phyloP scores from a whole-genome alignment of 225 moss, liverwort and hornwort genomes.

The Bryum argenteum region DNA sequence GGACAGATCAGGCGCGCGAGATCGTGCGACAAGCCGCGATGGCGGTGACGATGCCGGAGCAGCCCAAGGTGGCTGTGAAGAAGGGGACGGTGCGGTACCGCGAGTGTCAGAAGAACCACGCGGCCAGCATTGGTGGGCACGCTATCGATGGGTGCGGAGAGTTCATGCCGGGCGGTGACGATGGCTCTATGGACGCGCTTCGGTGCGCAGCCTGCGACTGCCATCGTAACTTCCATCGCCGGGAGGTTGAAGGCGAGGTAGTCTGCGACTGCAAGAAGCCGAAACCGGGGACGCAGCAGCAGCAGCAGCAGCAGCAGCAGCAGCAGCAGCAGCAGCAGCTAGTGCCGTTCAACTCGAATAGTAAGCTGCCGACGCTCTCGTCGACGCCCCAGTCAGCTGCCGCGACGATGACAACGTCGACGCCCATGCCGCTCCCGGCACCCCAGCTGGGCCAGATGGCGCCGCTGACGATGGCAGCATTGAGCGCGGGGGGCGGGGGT shows the following conservation, averaged over 20 bases:
- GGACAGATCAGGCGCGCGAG: conserved; percentile 57
- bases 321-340: too few species aligned
- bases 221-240: conserved; percentile 96
- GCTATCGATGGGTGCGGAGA: conserved; percentile 98
- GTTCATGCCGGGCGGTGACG: conserved; percentile 95
- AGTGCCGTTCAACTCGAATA: background rate
- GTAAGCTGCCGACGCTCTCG: background rate
- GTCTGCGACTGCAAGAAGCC: conserved; percentile 48
- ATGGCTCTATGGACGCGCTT: conserved; percentile 79
- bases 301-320: too few species aligned
- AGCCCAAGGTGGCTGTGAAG: conserved; percentile 33
- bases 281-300: background rate
- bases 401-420: conserved; percentile 15
- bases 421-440: conserved; percentile 55
- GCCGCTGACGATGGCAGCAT: conserved; percentile 71
- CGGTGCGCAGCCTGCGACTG: conserved; percentile 97
- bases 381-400: conserved; percentile 27
- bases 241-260: conserved; percentile 91
- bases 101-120: conserved; percentile 99
- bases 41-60: conserved; percentile 40
- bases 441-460: conserved; percentile 51
- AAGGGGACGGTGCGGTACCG: conserved; percentile 70
- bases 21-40: conserved; percentile 54
- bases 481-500: conserved; percentile 81
- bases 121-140: conserved; percentile 97